Evolutionary conservation across 495 filamentous ascomycete species (phyloP).

Genomic region (Talaromyces nanjingensis): DNA sequence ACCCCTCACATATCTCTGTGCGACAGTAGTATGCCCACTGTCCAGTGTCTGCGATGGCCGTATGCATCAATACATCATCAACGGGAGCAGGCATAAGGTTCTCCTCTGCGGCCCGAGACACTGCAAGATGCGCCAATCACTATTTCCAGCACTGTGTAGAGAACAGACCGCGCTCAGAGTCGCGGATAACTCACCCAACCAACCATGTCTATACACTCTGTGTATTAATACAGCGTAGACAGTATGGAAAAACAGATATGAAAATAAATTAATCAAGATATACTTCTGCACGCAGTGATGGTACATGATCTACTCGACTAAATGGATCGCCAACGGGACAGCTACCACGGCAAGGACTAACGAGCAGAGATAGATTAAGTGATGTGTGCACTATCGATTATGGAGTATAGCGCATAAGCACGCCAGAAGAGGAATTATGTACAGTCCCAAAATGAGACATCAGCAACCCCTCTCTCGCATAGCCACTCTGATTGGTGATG

Average conservation of each 20-base stretch:
- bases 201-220: background rate
- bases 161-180: background rate
- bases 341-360: background rate
- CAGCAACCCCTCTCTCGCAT: background rate
- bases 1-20: background rate
- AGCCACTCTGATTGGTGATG: background rate
- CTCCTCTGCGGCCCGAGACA: background rate
- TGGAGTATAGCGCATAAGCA: background rate
- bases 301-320: conserved; percentile 2
- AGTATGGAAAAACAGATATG: background rate
- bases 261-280: background rate
- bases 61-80: background rate
- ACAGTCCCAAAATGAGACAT: conserved; percentile 5
- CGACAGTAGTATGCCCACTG: background rate
- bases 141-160: background rate
- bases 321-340: background rate
- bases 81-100: background rate
- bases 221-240: background rate
- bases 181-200: background rate
- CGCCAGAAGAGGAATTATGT: background rate
- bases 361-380: background rate
- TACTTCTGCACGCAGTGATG: background rate
- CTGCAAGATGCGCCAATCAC: background rate
- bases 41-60: background rate
- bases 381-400: background rate